These are phyloP conservation scores for Ottelia alismoides DNA, from an alignment of 106 monocot genomes.

Conservation along the genomic window DNA sequence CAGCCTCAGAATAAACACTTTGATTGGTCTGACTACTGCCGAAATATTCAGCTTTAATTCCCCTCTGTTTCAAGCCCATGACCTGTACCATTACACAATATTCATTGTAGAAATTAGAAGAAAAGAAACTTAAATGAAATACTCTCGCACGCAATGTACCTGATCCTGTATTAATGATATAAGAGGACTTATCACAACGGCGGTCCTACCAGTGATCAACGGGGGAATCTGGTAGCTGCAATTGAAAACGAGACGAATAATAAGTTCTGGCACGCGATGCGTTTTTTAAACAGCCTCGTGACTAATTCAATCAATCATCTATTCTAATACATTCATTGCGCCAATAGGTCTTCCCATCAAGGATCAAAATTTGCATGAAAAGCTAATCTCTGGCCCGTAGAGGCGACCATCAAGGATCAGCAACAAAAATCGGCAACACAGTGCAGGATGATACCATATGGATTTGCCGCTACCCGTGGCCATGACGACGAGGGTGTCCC, in stretches of 20 bases:
- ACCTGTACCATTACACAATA: constrained; percentile 32
- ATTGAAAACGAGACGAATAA: no score
- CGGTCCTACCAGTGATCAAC: constrained; percentile 58
- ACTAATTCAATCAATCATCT: no score
- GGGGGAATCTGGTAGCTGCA: constrained; percentile 95
- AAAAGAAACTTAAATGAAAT: no score
- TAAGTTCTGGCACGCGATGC: no score
- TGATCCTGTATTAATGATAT: constrained; percentile 98
- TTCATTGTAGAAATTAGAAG: no score
- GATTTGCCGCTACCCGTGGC: constrained; percentile 98
- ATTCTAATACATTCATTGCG: no score
- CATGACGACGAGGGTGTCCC: constrained; percentile 87
- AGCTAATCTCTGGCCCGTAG: no score
- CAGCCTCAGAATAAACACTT: constrained; percentile 33
- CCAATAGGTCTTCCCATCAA: no score
- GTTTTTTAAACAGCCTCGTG: no score
- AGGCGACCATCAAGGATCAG: no score
- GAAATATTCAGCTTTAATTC: constrained; percentile 77
- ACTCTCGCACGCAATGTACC: constrained; percentile 30
- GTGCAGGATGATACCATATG: constrained; percentile 61
- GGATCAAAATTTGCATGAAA: no score
- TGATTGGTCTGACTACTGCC: constrained; percentile 67
- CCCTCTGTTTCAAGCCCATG: constrained; percentile 72
- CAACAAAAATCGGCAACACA: no score
- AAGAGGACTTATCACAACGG: constrained; percentile 83